Evolutionary conservation across 768 basidiomycete species (phyloP), one percentile per base, ranked within the genome.

Genomic region (Naganishia antarctica): DNA sequence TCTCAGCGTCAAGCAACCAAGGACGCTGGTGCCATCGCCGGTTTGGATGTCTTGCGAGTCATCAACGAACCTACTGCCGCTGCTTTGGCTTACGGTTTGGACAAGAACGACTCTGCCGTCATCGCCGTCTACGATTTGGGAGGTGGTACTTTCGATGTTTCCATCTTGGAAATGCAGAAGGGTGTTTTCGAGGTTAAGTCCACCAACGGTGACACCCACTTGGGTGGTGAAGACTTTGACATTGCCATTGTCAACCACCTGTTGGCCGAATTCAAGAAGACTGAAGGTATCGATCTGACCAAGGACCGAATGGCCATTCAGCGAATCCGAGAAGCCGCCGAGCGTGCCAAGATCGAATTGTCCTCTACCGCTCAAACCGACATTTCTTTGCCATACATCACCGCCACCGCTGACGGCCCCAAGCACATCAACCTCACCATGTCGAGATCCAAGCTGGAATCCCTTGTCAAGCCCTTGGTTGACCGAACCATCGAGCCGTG

Each of bases 121-220:
- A 92, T 99, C 70, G 96, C 96, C 45, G 96, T 99, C 64, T 99
- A 98, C 77, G 96, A 99, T 82, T 87, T 97, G 43, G 93, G 92
- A 68, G 93, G 93, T 82, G 93, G 92, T 82, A 96, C 93, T 40
- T 97, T 94, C 79, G 94, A 98, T 91, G 91, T 99, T 74, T 99
- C 96, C 29, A 93, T 99, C 70, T 83, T 99, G 62, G 93, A 97
- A 81, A 98, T 98, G 91, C 91, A 97, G 79, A 93, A 96, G 80
- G 96, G 94, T 72, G 93, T 99, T 11, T 99, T 98, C 79, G 96
- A 98, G 79, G 96, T 99, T 76, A 99, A 98, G 82, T 97, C 96
- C 0, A 99, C 96, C 61, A 97, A 97, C 75, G 96, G 96, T 76
- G 94, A 99, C 79, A 98, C 96, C 16, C 96, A 99, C 77, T 85